Evolutionary conservation across 1,284 basidiomycete genomes (phyloP).

Genomic region (Moniliella sp.): DNA sequence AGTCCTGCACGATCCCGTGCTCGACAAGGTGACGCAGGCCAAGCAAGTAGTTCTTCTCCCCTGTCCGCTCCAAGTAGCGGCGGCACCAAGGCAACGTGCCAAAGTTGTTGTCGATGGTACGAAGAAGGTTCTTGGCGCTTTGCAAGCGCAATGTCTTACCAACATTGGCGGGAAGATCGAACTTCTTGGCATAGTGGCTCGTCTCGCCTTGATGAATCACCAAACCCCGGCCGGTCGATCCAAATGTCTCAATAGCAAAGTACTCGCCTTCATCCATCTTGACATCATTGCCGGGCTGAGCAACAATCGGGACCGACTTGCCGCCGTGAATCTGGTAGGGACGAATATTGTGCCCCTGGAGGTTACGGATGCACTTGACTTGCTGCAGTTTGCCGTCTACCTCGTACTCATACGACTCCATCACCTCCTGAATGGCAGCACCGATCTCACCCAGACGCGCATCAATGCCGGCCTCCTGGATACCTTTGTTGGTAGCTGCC

Average conservation of each 20-base stretch:
- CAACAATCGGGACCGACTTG: conserved; percentile 70
- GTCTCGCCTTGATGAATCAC: conserved; percentile 74
- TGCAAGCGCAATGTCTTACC: conserved; percentile 35
- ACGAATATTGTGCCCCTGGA: conserved; percentile 31
- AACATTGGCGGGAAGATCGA: conserved; percentile 43
- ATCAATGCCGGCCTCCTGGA: conserved; percentile 59
- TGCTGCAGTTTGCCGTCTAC: conserved; percentile 60
- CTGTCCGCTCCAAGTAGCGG: conserved; percentile 57
- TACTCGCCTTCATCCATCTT: conserved; percentile 99
- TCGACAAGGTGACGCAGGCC: conserved; percentile 68
- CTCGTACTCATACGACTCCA: conserved; percentile 96
- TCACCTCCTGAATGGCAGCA: conserved; percentile 81
- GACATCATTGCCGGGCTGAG: conserved; percentile 54
- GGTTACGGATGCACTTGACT: conserved; percentile 31
- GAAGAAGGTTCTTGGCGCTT: conserved; percentile 63
- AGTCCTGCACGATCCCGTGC: conserved; percentile 70
- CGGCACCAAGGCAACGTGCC: conserved; percentile 87
- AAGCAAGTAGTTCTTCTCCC: conserved; percentile 83
- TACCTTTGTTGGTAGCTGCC: conserved; percentile 81
- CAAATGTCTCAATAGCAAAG: conserved; percentile 97
- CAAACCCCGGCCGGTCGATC: conserved; percentile 75
- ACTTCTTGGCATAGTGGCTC: conserved; percentile 57
- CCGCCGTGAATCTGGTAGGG: conserved; percentile 34
- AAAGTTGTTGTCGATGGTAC: conserved; percentile 76
- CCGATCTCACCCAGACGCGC: conserved; percentile 79